Evolutionary conservation across 2,329 filamentous ascomycete genomes (phyloP).

Genomic region (Pyrenophora seminiperda): DNA sequence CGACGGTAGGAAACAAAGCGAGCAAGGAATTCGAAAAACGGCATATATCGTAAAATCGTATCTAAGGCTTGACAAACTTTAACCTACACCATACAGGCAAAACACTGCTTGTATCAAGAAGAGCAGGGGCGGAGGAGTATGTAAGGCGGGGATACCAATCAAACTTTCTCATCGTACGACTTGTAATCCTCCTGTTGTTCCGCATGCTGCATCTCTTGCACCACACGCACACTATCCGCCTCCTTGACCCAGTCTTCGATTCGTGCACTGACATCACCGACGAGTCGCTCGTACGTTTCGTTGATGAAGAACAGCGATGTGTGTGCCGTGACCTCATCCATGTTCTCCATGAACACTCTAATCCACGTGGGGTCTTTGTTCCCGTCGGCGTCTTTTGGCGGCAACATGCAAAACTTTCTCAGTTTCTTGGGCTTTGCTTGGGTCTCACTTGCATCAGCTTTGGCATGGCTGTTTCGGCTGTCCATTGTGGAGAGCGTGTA

Average conservation of each 20-base stretch:
- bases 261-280: constrained; percentile 72
- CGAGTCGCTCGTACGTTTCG: constrained; percentile 74
- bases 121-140: too few relatives aligned
- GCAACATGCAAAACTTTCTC: constrained; percentile 80
- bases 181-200: constrained; percentile 11
- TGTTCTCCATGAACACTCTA: constrained; percentile 76
- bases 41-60: too few relatives aligned
- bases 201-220: constrained; percentile 28
- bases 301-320: constrained; percentile 79
- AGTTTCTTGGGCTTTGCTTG: constrained; percentile 57
- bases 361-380: constrained; percentile 74
- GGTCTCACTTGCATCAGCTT: neutral
- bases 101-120: too few relatives aligned
- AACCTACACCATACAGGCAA: too few relatives aligned
- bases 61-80: neutral
- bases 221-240: constrained; percentile 51
- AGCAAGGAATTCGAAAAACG: too few relatives aligned
- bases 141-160: too few relatives aligned
- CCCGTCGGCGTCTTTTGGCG: constrained; percentile 61
- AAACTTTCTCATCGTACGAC: too few relatives aligned
- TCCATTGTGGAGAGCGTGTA: constrained; percentile 31
- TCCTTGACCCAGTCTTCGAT: constrained; percentile 74
- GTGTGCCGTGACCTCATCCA: constrained; percentile 86
- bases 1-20: too few relatives aligned
- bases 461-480: constrained; percentile 13